These are phyloP conservation scores for Lentinula edodes DNA, from an alignment of 768 basidiomycete genomes.

Conservation along the genomic window DNA sequence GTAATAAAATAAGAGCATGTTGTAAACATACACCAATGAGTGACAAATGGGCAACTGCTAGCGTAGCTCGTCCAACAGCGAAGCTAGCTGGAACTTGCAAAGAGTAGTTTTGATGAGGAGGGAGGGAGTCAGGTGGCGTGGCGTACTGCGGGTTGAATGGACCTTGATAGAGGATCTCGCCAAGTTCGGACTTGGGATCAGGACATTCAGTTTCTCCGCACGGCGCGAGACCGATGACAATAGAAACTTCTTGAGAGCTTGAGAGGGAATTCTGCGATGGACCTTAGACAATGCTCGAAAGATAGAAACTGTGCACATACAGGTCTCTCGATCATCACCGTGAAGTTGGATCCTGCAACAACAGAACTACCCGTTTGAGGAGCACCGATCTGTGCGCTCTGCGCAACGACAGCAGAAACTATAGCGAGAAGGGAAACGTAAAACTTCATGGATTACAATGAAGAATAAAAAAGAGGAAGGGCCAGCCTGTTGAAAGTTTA, in stretches of 20 bases:
- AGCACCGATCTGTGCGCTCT: not conserved
- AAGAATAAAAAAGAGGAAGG: not conserved
- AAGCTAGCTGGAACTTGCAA: conserved; percentile 29
- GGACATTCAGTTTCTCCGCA: conserved; percentile 20
- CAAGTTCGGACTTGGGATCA: conserved; percentile 20
- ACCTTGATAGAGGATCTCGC: conserved; percentile 28
- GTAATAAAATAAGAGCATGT: not conserved
- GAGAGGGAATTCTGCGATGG: conserved; percentile 14
- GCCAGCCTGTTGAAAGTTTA: not conserved
- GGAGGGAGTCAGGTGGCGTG: conserved; percentile 17
- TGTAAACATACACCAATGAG: conserved; percentile 32
- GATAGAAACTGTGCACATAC: not conserved
- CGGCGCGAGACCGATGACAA: conserved; percentile 24
- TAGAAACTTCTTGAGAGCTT: conserved; percentile 20
- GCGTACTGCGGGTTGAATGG: conserved; percentile 23
- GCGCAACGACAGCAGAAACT: not conserved
- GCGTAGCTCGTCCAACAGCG: conserved; percentile 23
- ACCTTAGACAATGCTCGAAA: not conserved
- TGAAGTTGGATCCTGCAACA: not conserved
- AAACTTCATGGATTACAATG: not conserved
- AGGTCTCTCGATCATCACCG: not conserved
- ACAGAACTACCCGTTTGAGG: not conserved
- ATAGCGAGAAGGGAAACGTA: not conserved
- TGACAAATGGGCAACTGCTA: conserved; percentile 31
- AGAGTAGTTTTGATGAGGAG: conserved; percentile 42